Conservation (phyloP, 352 stramenopile species). For the Phytophthora pisi region DNA sequence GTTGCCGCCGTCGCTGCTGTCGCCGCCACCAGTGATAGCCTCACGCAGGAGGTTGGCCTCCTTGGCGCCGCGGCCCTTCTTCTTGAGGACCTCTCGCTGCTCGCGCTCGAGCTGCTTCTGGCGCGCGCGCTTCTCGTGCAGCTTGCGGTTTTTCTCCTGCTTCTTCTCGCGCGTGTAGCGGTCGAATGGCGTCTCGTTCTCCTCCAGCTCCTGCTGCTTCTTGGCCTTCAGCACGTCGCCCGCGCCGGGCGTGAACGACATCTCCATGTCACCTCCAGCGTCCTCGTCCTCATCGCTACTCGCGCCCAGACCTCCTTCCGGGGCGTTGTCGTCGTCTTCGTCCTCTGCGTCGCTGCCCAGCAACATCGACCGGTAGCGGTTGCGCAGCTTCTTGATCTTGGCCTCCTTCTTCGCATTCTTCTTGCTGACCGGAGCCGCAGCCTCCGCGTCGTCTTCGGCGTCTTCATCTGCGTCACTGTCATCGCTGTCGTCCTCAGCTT, state of each 20-base stretch:
- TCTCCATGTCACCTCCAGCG: constrained; percentile 75
- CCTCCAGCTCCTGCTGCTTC: constrained; percentile 76
- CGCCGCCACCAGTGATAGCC: constrained; percentile 51
- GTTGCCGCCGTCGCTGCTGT: constrained; percentile 35
- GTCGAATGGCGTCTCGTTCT: constrained; percentile 85
- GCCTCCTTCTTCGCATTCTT: constrained; percentile 62
- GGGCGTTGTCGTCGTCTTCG: constrained; percentile 47
- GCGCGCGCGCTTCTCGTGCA: constrained; percentile 72
- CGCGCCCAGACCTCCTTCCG: constrained; percentile 23
- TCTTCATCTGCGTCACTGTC: constrained; percentile 39
- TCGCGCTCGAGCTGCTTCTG: constrained; percentile 71
- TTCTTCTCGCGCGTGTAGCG: constrained; percentile 88
- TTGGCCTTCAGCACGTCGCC: constrained; percentile 76
- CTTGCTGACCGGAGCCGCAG: constrained; percentile 33
- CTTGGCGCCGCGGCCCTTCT: constrained; percentile 51
- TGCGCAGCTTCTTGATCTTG: constrained; percentile 83
- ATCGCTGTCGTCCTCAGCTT: constrained; percentile 52
- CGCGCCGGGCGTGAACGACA: constrained; percentile 79
- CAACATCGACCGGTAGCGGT: constrained; percentile 81
- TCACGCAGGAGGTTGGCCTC: constrained; percentile 65
- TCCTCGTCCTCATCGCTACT: constrained; percentile 44
- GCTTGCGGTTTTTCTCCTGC: constrained; percentile 84
- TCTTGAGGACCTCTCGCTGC: constrained; percentile 72
- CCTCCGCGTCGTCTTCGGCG: constrained; percentile 17
- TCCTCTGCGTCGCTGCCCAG: constrained; percentile 77